phyloP scores from a whole-genome alignment of 441 rosid genomes.

The Erysimum pusillum region DNA sequence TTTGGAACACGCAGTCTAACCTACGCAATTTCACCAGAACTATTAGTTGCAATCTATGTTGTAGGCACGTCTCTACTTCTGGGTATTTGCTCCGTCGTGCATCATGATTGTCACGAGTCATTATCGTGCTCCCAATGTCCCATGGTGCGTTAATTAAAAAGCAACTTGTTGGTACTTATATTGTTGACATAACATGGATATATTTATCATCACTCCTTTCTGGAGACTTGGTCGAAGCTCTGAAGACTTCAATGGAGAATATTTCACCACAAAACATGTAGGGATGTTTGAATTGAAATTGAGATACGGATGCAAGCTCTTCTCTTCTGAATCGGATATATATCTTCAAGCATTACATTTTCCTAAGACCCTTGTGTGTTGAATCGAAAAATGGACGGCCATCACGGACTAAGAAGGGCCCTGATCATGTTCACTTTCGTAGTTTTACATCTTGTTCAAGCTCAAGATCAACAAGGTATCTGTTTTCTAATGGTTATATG shows the following conservation, averaged over 20 bases:
- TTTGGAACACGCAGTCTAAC: too few relatives aligned
- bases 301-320: too few relatives aligned
- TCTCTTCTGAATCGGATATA: too few relatives aligned
- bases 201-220: background rate
- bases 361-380: background rate
- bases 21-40: too few relatives aligned
- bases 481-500: too few relatives aligned
- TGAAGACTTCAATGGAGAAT: background rate
- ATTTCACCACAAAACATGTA: background rate
- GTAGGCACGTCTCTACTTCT: background rate
- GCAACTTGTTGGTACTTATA: background rate
- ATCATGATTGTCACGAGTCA: background rate
- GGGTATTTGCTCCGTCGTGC: background rate
- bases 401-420: background rate
- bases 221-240: background rate
- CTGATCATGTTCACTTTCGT: background rate
- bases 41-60: background rate
- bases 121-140: too few relatives aligned
- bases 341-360: too few relatives aligned
- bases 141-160: background rate
- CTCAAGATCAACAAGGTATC: background rate
- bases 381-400: background rate
- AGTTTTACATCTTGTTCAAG: background rate
- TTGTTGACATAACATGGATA: background rate
- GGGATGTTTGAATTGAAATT: too few relatives aligned